These are phyloP conservation scores for Amauroascus niger DNA, from an alignment of 2,329 filamentous ascomycete genomes.

Conservation along the genomic window DNA sequence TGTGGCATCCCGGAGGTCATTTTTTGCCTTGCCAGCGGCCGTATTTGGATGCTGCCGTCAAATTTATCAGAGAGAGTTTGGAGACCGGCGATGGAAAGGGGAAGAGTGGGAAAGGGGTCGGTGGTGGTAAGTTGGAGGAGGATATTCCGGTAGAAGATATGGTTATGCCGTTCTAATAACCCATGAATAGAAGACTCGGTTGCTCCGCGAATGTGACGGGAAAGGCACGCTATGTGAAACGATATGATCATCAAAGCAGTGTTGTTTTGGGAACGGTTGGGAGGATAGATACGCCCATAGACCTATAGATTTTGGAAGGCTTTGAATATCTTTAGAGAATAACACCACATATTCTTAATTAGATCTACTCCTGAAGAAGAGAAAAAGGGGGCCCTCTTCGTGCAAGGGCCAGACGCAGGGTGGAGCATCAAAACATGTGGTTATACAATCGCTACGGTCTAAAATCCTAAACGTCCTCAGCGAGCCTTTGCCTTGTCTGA, in stretches of 20 bases:
- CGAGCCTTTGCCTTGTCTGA: slow-evolving; percentile 33
- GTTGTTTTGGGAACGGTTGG: neutral
- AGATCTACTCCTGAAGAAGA: neutral
- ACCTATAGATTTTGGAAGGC: neutral
- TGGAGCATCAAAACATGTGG: neutral
- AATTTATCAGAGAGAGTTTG: slow-evolving; percentile 54
- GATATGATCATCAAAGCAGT: no score
- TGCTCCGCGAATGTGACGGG: slow-evolving; percentile 1
- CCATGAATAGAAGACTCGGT: neutral
- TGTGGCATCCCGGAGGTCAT: slow-evolving; percentile 80
- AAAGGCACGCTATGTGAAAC: no score
- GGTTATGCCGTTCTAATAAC: slow-evolving; percentile 53
- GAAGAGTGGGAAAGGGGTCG: slow-evolving; percentile 7
- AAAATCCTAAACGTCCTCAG: slow-evolving; percentile 15
- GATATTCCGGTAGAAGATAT: slow-evolving; percentile 57
- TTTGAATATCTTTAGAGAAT: neutral
- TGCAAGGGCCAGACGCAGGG: neutral
- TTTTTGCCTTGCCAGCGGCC: slow-evolving; percentile 77
- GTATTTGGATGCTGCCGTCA: slow-evolving; percentile 65
- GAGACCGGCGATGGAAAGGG: slow-evolving; percentile 26
- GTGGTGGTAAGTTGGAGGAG: slow-evolving; percentile 21
- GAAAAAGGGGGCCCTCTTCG: neutral
- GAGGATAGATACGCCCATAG: neutral
- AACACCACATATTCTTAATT: neutral
- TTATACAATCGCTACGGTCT: slow-evolving; percentile 3